Evolutionary conservation across 352 stramenopile genomes (phyloP).

Genomic region (Pythium phragmitis): DNA sequence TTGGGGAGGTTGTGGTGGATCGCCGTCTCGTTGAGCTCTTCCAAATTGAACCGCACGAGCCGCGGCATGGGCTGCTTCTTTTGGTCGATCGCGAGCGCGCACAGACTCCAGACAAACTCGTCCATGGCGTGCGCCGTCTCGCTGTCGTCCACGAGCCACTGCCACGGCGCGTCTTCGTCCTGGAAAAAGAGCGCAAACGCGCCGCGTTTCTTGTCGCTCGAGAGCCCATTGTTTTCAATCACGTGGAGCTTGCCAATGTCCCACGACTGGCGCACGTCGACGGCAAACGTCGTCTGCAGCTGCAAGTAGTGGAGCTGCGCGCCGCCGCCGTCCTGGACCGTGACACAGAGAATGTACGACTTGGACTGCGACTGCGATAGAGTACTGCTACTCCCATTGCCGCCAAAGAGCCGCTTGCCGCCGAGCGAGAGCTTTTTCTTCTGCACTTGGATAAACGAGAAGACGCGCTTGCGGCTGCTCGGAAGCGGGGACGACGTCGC

Average conservation of each 20-base stretch:
- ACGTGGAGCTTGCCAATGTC: conserved; percentile 48
- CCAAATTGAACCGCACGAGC: conserved; percentile 51
- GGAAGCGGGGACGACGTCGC: not conserved
- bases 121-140: conserved; percentile 56
- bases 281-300: conserved; percentile 61
- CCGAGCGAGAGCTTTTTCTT: conserved; percentile 56
- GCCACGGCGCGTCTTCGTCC: conserved; percentile 43
- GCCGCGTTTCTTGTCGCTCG: conserved; percentile 48
- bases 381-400: conserved; percentile 19
- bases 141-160: conserved; percentile 59
- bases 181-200: conserved; percentile 58
- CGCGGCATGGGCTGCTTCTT: conserved; percentile 53
- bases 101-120: conserved; percentile 77
- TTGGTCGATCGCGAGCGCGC: conserved; percentile 51
- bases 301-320: conserved; percentile 64
- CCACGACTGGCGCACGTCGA: conserved; percentile 66
- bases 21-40: conserved; percentile 60
- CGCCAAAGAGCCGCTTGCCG: conserved; percentile 55
- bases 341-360: conserved; percentile 71
- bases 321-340: conserved; percentile 37
- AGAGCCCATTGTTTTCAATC: conserved; percentile 59
- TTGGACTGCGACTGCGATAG: conserved; percentile 26
- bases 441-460: conserved; percentile 63
- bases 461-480: conserved; percentile 41
- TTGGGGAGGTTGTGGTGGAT: conserved; percentile 52